phyloP scores from a whole-genome alignment of 2,329 filamentous ascomycete species.

The Arthrobotrys sphaeroides region DNA sequence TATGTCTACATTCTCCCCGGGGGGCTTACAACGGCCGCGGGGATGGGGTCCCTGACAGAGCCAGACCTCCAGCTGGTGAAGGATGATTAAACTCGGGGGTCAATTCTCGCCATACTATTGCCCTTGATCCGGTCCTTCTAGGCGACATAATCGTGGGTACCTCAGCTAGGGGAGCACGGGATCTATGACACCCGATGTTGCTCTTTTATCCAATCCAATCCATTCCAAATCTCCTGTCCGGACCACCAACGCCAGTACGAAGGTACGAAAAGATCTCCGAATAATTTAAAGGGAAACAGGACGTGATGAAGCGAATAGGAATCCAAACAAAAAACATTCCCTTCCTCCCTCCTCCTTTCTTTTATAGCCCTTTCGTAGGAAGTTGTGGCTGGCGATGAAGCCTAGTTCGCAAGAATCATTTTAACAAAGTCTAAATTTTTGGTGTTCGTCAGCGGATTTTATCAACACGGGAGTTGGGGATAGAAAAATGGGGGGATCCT shows the following conservation, averaged over 20 bases:
- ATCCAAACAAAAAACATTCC: too few relatives aligned
- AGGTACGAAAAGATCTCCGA: not conserved
- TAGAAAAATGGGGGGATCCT: too few relatives aligned
- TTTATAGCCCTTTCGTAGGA: not conserved
- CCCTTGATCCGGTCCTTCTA: too few relatives aligned
- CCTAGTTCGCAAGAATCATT: slow-evolving; percentile 84
- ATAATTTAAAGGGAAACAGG: not conserved
- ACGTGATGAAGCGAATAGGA: not conserved
- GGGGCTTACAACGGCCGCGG: slow-evolving; percentile 68
- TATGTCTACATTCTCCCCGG: slow-evolving; percentile 70
- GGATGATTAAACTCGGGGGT: slow-evolving; percentile 16
- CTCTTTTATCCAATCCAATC: not conserved
- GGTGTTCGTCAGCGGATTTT: not conserved
- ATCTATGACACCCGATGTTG: not conserved
- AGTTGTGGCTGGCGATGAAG: slow-evolving; percentile 1
- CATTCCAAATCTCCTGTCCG: slow-evolving; percentile 1
- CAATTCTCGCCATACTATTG: too few relatives aligned
- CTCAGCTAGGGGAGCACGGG: not conserved
- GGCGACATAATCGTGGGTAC: too few relatives aligned
- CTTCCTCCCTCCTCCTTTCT: too few relatives aligned
- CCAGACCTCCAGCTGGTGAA: slow-evolving; percentile 46
- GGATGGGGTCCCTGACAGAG: slow-evolving; percentile 65
- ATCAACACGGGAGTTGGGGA: not conserved
- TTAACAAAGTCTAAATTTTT: slow-evolving; percentile 75
- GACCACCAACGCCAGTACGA: slow-evolving; percentile 1